Percentiles rank a stretch among this genome's conserved stretches.
phyloP scores from a whole-genome alignment of 495 filamentous ascomycete genomes.

The Neurospora sp. region DNA sequence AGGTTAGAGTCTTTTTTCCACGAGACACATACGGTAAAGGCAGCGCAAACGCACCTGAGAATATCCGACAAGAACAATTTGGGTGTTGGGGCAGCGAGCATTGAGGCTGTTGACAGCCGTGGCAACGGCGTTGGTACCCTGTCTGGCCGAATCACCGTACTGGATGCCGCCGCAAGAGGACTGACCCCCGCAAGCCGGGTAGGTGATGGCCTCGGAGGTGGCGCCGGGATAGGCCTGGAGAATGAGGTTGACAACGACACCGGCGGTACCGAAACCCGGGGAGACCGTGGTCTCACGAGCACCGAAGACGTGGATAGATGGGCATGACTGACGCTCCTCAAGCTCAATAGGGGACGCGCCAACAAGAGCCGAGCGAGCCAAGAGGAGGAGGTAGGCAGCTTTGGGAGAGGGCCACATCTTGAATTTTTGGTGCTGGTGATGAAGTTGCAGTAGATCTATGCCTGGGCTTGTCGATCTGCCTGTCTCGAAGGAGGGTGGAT shows the following conservation, averaged over 20 bases:
- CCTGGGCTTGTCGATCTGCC: neutral
- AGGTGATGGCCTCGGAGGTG: slow-evolving; percentile 45
- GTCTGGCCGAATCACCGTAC: slow-evolving; percentile 43
- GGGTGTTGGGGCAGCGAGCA: slow-evolving; percentile 41
- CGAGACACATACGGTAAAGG: slow-evolving; percentile 17
- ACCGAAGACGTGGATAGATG: slow-evolving; percentile 49
- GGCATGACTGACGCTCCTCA: slow-evolving; percentile 31
- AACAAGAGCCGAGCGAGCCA: slow-evolving; percentile 20
- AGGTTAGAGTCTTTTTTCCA: neutral
- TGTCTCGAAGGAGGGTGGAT: neutral
- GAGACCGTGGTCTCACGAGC: slow-evolving; percentile 54
- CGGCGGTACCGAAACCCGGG: slow-evolving; percentile 45
- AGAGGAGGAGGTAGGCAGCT: slow-evolving; percentile 17
- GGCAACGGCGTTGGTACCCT: slow-evolving; percentile 44
- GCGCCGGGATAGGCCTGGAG: slow-evolving; percentile 42
- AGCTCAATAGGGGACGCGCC: slow-evolving; percentile 20
- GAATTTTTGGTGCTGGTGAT: neutral
- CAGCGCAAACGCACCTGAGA: slow-evolving; percentile 36
- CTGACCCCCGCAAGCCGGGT: slow-evolving; percentile 42
- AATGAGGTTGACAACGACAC: slow-evolving; percentile 44
- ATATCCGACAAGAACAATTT: slow-evolving; percentile 55
- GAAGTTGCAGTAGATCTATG: neutral
- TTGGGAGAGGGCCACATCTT: slow-evolving; percentile 26
- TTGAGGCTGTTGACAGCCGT: slow-evolving; percentile 45
- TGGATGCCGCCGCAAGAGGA: slow-evolving; percentile 35